Conservation (phyloP, 2,329 filamentous ascomycete genomes). For the Rhynchosporium graminicola region DNA sequence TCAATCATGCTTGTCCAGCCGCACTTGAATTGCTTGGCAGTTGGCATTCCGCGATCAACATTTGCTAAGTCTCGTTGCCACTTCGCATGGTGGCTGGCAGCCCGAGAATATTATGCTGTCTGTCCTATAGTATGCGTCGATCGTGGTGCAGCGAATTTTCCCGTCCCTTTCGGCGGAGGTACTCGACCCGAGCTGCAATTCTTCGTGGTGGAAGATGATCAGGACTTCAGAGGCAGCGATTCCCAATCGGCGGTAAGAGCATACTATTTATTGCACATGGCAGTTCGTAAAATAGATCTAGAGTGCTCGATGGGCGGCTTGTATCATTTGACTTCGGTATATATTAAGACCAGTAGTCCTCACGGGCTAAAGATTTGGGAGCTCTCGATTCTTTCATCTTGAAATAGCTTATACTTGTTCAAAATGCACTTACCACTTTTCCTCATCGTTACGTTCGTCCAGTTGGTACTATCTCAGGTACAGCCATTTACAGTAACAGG, state of each 20-base stretch:
- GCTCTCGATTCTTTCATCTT: not conserved
- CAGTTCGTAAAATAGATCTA: not conserved
- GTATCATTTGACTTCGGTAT: not conserved
- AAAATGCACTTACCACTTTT: slow-evolving; percentile 2
- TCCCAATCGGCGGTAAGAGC: too few relatives aligned
- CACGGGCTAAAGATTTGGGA: not conserved
- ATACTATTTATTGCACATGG: not conserved
- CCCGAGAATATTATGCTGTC: not conserved
- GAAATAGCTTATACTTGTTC: not conserved
- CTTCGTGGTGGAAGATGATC: slow-evolving; percentile 1
- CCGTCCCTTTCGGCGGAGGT: not conserved
- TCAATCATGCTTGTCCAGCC: slow-evolving; percentile 8
- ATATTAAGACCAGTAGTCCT: not conserved
- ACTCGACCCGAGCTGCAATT: not conserved
- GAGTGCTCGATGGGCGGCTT: not conserved
- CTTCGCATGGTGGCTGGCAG: not conserved
- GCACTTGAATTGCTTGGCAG: not conserved
- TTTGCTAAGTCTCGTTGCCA: not conserved
- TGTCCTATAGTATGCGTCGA: not conserved
- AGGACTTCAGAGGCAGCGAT: not conserved
- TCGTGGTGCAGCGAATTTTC: not conserved
- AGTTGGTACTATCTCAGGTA: slow-evolving; percentile 16
- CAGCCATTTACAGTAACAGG: slow-evolving; percentile 23
- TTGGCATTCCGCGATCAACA: not conserved
- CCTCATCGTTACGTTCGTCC: not conserved